These are phyloP conservation scores for Phytophthora citrophthora DNA, from an alignment of 352 stramenopile genomes.

Conservation along the genomic window DNA sequence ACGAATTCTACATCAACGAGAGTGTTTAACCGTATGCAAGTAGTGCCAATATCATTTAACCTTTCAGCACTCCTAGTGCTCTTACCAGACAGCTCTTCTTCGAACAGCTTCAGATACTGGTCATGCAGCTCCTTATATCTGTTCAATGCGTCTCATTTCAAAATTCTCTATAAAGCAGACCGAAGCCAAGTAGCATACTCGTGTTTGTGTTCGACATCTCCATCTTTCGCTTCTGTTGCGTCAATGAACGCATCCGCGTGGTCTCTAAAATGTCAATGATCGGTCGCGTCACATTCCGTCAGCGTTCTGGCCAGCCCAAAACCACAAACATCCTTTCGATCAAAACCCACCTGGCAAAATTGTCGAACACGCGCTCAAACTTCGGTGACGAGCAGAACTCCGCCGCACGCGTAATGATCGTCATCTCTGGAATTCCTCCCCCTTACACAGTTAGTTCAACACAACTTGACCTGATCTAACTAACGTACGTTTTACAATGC, in stretches of 20 bases:
- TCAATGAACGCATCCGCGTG: conserved; percentile 70
- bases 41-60: background rate
- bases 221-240: conserved; percentile 63
- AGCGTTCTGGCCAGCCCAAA: conserved; percentile 1
- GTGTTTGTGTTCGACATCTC: conserved; percentile 81
- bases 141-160: conserved; percentile 1
- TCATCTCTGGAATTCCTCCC: conserved; percentile 37
- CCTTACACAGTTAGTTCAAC: too few species aligned
- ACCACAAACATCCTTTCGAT: background rate
- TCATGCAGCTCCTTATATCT: conserved; percentile 83
- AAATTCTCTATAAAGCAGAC: background rate
- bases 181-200: conserved; percentile 39
- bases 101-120: conserved; percentile 76
- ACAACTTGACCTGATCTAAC: too few species aligned
- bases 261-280: conserved; percentile 37
- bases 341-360: conserved; percentile 65
- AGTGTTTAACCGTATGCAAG: background rate
- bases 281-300: conserved; percentile 17
- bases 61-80: too few species aligned
- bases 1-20: conserved; percentile 60
- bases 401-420: conserved; percentile 67
- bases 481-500: background rate
- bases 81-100: conserved; percentile 66
- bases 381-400: conserved; percentile 76
- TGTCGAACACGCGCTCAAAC: conserved; percentile 80